Evolutionary conservation across 2,329 filamentous ascomycete species (phyloP), one percentile per base, ranked within the genome.

Genomic region (Sclerotinia nivalis): DNA sequence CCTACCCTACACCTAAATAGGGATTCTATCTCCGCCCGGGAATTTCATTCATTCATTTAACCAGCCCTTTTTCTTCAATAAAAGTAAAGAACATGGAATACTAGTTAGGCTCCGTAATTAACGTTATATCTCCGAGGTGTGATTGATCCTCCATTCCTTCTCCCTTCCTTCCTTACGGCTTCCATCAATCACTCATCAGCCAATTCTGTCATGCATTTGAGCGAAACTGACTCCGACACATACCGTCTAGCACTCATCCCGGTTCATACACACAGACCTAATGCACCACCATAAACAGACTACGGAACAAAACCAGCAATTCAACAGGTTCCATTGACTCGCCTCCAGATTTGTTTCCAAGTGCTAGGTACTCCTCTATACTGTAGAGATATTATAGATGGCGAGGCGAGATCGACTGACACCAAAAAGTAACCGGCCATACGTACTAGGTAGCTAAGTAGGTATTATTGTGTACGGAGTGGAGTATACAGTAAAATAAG

Each of bases 141-240:
- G 59, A 49, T 49, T 31, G 28, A 62, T 62, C 59, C 59, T 62
- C 18, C 45, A n/a, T 37, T 62, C 43, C 28, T 49, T 62, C 59
- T 62, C 59, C 18, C 28, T 62, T 37, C 59, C 25, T 34, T 31
- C 59, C 59, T 15, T 28, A 31, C 25, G 20, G 25, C 59, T 62
- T 62, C 59, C 45, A 45, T 59, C 37, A 15, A 56, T 37, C 54
- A 56, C 20, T 22, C 18, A 40, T 40, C 20, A 9, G 31, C 40
- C 10, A 10, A n/a, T 58, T 15, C 13, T 22, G 34, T n/a, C 34
- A 58, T 37, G 1, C 31, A 47, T 34, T 61, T n/a, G 59, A 47
- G 43, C 59, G 9, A 61, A 34, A 31, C 43, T 61, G 18, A 47
- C 25, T 47, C 59, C 59, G 59, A 31, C 13, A 45, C 10, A 31